These are phyloP conservation scores for Ophiosphaerella korrae DNA, from an alignment of 2,329 filamentous ascomycete species.

Conservation along the genomic window DNA sequence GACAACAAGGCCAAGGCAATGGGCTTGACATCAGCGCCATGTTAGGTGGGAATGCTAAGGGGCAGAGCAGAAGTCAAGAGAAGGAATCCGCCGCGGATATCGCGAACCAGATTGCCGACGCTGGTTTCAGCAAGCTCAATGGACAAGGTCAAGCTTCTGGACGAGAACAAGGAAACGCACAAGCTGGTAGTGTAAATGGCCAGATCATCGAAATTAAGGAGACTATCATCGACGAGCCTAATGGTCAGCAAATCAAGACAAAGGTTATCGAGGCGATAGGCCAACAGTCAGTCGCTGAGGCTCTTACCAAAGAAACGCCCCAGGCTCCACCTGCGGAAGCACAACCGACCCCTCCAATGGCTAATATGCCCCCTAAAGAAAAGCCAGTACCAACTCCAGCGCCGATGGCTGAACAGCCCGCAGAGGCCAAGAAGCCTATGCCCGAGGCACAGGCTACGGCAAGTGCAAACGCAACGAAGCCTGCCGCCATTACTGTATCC, in stretches of 20 bases:
- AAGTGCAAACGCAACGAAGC: not conserved
- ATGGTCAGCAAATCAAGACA: constrained; percentile 10
- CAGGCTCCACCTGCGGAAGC: constrained; percentile 5
- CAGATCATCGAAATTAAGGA: constrained; percentile 8
- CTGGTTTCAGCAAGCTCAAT: constrained; percentile 9
- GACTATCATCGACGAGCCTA: constrained; percentile 10
- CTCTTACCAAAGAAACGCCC: constrained; percentile 5
- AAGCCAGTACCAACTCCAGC: constrained; percentile 1
- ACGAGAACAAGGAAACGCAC: constrained; percentile 15
- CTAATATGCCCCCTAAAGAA: not conserved
- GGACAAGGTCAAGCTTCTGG: not conserved
- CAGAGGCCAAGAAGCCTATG: not conserved
- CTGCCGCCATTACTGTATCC: not conserved
- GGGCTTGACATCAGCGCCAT: constrained; percentile 12
- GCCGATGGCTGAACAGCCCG: constrained; percentile 3
- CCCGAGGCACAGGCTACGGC: constrained; percentile 9
- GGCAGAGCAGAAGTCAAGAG: not conserved
- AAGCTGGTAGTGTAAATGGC: constrained; percentile 6
- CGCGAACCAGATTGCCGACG: constrained; percentile 12
- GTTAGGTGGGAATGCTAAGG: constrained; percentile 5
- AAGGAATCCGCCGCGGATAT: constrained; percentile 11
- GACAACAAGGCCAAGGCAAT: constrained; percentile 5
- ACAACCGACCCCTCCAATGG: constrained; percentile 2
- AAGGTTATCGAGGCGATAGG: constrained; percentile 11
- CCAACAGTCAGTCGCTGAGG: constrained; percentile 9